Percentiles rank a stretch among this genome's conserved stretches.
phyloP scores from a whole-genome alignment of 192 early-diverging fungal species.

The Coemansia sp. region DNA sequence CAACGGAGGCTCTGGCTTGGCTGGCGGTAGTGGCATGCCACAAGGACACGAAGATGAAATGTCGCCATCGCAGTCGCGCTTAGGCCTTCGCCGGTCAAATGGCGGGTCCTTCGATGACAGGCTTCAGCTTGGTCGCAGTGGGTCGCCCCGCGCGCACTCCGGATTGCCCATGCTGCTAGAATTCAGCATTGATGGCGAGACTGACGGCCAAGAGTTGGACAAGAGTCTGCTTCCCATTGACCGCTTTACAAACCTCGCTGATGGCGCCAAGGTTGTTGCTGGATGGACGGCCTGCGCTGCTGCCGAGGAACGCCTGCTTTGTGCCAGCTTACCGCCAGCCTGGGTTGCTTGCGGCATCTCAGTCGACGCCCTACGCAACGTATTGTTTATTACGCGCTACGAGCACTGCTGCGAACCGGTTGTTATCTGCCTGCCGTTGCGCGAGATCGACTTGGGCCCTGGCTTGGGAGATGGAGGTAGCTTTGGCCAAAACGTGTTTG shows the following conservation, averaged over 20 bases:
- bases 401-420: conserved; percentile 50
- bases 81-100: no score
- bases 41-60: no score
- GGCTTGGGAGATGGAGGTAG: background rate
- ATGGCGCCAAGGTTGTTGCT: conserved; percentile 19
- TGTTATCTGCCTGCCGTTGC: conserved; percentile 70
- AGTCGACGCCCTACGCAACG: conserved; percentile 61
- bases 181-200: no score
- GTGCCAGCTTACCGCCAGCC: conserved; percentile 55
- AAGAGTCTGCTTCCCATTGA: background rate
- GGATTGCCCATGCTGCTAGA: no score
- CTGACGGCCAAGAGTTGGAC: background rate
- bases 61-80: no score
- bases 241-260: background rate
- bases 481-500: conserved; percentile 29
- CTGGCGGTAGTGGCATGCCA: no score
- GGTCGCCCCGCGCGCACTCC: no score
- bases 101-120: no score
- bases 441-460: conserved; percentile 40
- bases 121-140: no score
- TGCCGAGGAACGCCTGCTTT: conserved; percentile 12
- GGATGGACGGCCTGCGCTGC: conserved; percentile 7
- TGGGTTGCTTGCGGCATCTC: conserved; percentile 82
- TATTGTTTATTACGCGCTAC: conserved; percentile 69
- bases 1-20: no score